Evolutionary conservation across 2,329 filamentous ascomycete species (phyloP), one percentile per base, ranked within the genome.

Genomic region (Nemania diffusa): DNA sequence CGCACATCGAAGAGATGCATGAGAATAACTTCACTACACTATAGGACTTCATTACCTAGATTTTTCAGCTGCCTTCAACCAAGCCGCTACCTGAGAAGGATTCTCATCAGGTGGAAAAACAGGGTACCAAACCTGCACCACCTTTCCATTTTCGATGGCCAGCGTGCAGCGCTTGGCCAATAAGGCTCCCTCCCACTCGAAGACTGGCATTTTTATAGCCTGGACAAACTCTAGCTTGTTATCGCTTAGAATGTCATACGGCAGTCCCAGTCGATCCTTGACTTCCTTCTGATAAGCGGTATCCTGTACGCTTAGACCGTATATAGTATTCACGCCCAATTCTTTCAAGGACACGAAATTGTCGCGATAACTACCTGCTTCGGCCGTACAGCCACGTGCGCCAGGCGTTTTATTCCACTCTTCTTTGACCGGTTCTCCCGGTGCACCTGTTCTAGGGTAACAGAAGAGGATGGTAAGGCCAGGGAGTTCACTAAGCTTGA

Each of bases 171-270:
- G 44, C 44, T 48, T 48, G 44, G 20, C 20, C 44, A 48, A 48
- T 24, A 8, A 11, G 44, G 44, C 20, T n/a, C 44, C 44, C 44
- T 48, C 44, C 44, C 44, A 48, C 20, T 48, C 44, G 22, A 48
- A 48, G 8, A 48, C 44, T 20, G 44, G 44, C 44, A 48, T 48
- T 48, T 48, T 48, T 20, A 48, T 26, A 48, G 44, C 44, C 44
- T 48, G 24, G 44, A 48, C 20, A 26, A 48, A 48, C 44, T 48
- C 44, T 20, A 48, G 13, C 44, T 48, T 48, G 20, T 48, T 7
- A 48, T 48, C 44, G 20, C 44, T 48, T 20, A 48, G 44, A 24
- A 48, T 26, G 44, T 48, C 44, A 48, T 48, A 48, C 20, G 44
- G 44, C 20, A 48, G 44, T 26, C 44, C 22, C 7, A 48, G 44